Base-by-base conservation (phyloP, 768 basidiomycete species). In the Lentinula guzmanii region DNA sequence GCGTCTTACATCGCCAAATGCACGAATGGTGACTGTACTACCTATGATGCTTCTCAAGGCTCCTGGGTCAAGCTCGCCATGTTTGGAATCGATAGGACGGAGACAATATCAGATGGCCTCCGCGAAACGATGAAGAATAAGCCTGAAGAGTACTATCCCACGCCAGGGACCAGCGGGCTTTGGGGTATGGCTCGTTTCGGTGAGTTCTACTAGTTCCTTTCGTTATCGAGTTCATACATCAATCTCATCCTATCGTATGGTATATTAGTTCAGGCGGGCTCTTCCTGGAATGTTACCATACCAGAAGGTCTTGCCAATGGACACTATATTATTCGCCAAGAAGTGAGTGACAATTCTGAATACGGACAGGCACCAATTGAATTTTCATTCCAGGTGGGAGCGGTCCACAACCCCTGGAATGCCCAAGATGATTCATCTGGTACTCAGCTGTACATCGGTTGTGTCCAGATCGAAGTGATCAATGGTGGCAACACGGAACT, bases 391-490 rank as follows among this genome's bases (percentile, higher is more conserved):
- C n/a, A 60, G 59, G 24, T 60, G 21, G 59, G 43, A 34, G 59
- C 59, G 16, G 41, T 60, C 16, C 59, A 60, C 48, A 46, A 45
- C 21, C 45, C 45, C 10, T 46, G 48, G 48, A 48, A 41, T 31
- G 42, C 59, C 16, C 24, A 48, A 16, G 50, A 52, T 28, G 33
- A 33, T 58, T 46, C 42, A 7, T 58, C 57, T 31, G 61, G 57
- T 15, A 55, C 61, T 21, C 59, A 60, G 59, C 45, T 50, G 16
- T 60, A 60, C 24, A 52, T 60, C 31, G 64, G 64, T 4, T 68
- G 67, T 34, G 64, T 68, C 45, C 65, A 67, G 34, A 35, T 68
- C 2, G 58, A 68, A n/a, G 64, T 68, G 18, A 61, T 51, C 16
- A 57, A 63, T 45, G 66, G 67, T 28, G 67, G 67, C 3, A 45